Percentiles rank a stretch among this genome's conserved stretches.
These are phyloP conservation scores for Cylindrodendrum hubeiense DNA, from an alignment of 2,329 filamentous ascomycete species.

Conservation along the genomic window DNA sequence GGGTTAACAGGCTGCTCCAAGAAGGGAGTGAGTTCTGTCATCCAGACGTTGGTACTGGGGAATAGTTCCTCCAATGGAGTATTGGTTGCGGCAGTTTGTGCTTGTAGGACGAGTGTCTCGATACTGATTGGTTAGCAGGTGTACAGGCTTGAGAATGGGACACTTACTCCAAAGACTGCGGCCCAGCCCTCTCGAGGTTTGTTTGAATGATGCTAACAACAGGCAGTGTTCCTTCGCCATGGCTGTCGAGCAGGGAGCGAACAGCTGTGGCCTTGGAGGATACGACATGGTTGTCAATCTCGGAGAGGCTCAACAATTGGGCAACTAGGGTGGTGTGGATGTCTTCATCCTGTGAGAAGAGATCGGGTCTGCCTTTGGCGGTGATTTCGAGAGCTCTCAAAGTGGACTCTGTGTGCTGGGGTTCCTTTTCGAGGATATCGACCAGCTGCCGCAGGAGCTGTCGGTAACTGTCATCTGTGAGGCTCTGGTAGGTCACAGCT, in stretches of 20 bases:
- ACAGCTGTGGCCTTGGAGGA: conserved; percentile 58
- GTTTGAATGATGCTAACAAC: conserved; percentile 65
- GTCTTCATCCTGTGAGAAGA: conserved; percentile 59
- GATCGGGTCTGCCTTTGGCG: conserved; percentile 56
- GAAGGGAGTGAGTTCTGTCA: conserved; percentile 68
- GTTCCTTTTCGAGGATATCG: conserved; percentile 45
- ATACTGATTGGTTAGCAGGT: conserved; percentile 52
- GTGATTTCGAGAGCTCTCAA: conserved; percentile 63
- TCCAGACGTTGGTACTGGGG: conserved; percentile 76
- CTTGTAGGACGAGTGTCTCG: conserved; percentile 64
- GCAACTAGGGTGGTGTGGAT: conserved; percentile 64
- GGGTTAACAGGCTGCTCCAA: conserved; percentile 65
- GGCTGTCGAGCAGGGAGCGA: conserved; percentile 59
- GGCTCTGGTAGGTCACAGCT: conserved; percentile 56
- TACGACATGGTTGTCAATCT: conserved; percentile 56
- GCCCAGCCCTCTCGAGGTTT: conserved; percentile 63
- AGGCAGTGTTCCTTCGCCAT: conserved; percentile 57
- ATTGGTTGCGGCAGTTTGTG: conserved; percentile 49
- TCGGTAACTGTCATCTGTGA: conserved; percentile 52
- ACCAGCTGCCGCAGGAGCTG: conserved; percentile 52
- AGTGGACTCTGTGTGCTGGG: conserved; percentile 44
- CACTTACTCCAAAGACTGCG: conserved; percentile 64
- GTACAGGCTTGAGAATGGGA: background rate
- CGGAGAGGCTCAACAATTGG: conserved; percentile 65
- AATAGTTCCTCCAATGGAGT: conserved; percentile 63